Evolutionary conservation across 2,329 filamentous ascomycete species (phyloP), one percentile per base, ranked within the genome.

Genomic region (Trichoderma simmonsii): DNA sequence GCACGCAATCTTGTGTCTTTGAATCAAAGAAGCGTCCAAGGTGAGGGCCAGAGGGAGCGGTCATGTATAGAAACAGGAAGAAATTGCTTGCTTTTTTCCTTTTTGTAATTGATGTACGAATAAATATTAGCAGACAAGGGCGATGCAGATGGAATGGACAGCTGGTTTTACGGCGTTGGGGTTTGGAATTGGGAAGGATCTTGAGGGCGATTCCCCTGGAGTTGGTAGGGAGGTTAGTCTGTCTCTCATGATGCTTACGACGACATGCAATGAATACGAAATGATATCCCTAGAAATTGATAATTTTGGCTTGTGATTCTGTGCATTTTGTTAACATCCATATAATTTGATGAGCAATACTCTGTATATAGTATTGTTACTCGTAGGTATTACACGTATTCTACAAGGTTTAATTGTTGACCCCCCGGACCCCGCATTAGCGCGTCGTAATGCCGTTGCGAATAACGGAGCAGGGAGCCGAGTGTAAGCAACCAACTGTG

Each of bases 211-310:
- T 62, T 72, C 74, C 62, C 54, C 32, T 21, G 73, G 72, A 68
- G 62, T 70, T 73, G 65, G 65, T 71, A 73, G 73, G 72, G 71
- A 76, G 74, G 74, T 75, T 71, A 71, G 66, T 56, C 39, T 39
- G 59, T 24, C 75, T 73, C 73, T 77, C 74, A 78, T 76, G 77
- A 79, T 76, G 76, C 74, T 78, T 71, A 79, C 75, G 78, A 79
- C 56, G 76, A 78, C 77, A 78, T 77, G 76, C 73, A 73, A 77
- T 74, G 75, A 78, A 77, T 72, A 76, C 73, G 71, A 72, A 76
- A 78, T 74, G 77, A 78, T 63, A 32, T 59, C 56, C 48, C 36
- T 28, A 34, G 5, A 66, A 24, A 66, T 9, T 36, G 14, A 14
- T 7, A 39, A 32, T 21, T 11, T 24, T 59, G 34, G 48, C 48